A percentile compares a stretch with the other conserved stretches of the same genome.
phyloP scores from a whole-genome alignment of 2,329 filamentous ascomycete genomes.

The Fusarium sp. region DNA sequence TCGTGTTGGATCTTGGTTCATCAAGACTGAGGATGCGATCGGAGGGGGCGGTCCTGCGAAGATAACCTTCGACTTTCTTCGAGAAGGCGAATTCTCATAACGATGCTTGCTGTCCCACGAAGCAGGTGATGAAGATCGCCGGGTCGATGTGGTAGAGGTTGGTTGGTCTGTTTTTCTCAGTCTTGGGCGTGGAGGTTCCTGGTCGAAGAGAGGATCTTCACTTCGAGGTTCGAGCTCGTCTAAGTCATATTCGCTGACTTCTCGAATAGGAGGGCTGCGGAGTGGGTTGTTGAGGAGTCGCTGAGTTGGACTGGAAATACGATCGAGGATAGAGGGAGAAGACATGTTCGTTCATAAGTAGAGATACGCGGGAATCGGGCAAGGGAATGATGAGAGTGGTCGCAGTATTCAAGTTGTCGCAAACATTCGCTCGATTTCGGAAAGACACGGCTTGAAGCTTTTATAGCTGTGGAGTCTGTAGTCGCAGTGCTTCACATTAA shows the following conservation, averaged over 20 bases:
- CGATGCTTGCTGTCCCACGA: conserved; percentile 39
- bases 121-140: conserved; percentile 26
- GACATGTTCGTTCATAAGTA: conserved; percentile 31
- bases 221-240: conserved; percentile 50
- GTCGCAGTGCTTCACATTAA: background rate
- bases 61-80: conserved; percentile 46
- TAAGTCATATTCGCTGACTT: conserved; percentile 49
- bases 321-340: conserved; percentile 42
- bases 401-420: conserved; percentile 10
- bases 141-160: background rate
- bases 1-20: conserved; percentile 16
- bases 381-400: background rate
- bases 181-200: conserved; percentile 33
- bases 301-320: conserved; percentile 37
- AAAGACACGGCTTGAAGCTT: conserved; percentile 1
- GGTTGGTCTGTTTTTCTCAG: conserved; percentile 27
- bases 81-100: conserved; percentile 45
- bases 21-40: conserved; percentile 55
- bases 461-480: background rate
- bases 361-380: background rate
- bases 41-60: conserved; percentile 61
- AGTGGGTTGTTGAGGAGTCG: conserved; percentile 41
- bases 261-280: conserved; percentile 35
- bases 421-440: conserved; percentile 14
- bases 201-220: conserved; percentile 39